Evolutionary conservation across 2,329 filamentous ascomycete genomes (phyloP).

Genomic region (Fusarium verrucosum): DNA sequence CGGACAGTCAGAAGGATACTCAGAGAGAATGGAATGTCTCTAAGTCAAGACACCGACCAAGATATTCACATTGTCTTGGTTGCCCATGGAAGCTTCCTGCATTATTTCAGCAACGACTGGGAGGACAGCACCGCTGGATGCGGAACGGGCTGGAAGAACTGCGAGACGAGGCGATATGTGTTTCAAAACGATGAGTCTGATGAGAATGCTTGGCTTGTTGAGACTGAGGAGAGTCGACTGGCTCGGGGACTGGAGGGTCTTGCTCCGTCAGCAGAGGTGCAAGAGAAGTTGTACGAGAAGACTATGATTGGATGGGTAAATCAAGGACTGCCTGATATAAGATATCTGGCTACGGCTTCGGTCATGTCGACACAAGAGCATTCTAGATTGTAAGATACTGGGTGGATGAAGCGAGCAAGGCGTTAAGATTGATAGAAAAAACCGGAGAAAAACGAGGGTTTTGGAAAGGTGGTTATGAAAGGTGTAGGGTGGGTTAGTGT

Average conservation of each 20-base stretch:
- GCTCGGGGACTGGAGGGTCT: conserved; percentile 7
- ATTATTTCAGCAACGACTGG: conserved; percentile 36
- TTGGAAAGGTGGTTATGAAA: background rate
- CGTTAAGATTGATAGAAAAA: background rate
- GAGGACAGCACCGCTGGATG: conserved; percentile 12
- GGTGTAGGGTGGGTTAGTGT: background rate
- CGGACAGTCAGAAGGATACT: conserved; percentile 27
- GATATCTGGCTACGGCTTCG: conserved; percentile 20
- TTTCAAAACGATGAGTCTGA: conserved; percentile 19
- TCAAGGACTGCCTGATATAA: conserved; percentile 29
- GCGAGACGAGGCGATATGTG: conserved; percentile 27
- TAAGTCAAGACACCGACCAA: conserved; percentile 5
- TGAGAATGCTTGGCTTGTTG: conserved; percentile 30
- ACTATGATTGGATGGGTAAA: conserved; percentile 29
- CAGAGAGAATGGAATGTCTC: conserved; percentile 3
- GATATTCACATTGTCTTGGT: conserved; percentile 30
- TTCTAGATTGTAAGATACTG: conserved; percentile 1
- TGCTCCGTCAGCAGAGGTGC: conserved; percentile 21
- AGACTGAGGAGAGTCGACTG: conserved; percentile 24
- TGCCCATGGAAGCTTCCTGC: conserved; percentile 32
- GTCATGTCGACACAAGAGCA: background rate
- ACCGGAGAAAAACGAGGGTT: too few relatives aligned
- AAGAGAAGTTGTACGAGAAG: conserved; percentile 18
- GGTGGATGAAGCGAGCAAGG: background rate
- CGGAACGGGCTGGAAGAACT: conserved; percentile 31